Base-by-base conservation (phyloP, 257 asterid species). In the Cinchona pubescens region DNA sequence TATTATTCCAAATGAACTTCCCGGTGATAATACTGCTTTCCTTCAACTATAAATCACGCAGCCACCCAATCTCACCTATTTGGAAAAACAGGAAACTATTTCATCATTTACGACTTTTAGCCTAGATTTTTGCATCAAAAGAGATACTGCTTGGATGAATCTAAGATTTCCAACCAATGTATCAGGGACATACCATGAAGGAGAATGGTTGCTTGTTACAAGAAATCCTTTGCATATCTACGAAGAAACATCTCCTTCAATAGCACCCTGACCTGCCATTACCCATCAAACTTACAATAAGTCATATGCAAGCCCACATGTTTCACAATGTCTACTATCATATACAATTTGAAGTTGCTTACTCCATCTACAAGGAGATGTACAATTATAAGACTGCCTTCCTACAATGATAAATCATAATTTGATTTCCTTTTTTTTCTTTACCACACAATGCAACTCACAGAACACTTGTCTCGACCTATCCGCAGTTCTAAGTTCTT, bases 221-320 rank as follows among this genome's bases (percentile, higher is more conserved):
- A 77, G 71, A 75, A 64, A 80, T 69, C 81, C 79, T 76, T 73
- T 65, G 88, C 71, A 75, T 72, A 65, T 71, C 79, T 79, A 85
- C 25, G 82, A 82, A 64, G 79, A 62, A 79, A 75, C 75, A 66
- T 74, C 89, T 77, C 81, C 82, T 80, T 80, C 87, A 78, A 75
- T 81, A 77, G 90, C 93, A 88, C 82, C 94, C 90, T 88, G 85
- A 87, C 90, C 97, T 89, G 97, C 86, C 90, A 88, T 84, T 81
- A 76, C 85, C 88, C 86, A 85, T 80, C 85, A 85, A 81, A 82
- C 76, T 78, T 72, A 67, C 76, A 66, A 78, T 81, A 66, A 84
- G 90, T 84, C 72, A 67, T 67, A 78, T 76, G 66, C 74, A 80
- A 82, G 88, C 82, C 79, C 73, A 69, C 59, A 77, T n/a, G 59